phyloP scores from a whole-genome alignment of 768 basidiomycete genomes.

The Aureoboletus auriporus region DNA sequence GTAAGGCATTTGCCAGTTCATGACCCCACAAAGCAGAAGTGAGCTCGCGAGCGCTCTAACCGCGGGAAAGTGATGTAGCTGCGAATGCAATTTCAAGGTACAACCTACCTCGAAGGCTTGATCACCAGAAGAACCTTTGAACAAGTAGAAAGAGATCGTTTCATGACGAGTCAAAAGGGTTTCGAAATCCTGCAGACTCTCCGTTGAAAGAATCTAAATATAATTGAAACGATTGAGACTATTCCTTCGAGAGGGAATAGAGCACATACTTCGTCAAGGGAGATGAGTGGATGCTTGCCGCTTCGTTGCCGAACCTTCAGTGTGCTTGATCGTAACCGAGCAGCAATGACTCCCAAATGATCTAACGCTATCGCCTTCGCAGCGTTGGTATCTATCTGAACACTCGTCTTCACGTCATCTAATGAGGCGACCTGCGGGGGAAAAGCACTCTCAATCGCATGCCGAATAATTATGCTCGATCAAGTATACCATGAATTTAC shows the following conservation, averaged over 20 bases:
- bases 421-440: constrained; percentile 65
- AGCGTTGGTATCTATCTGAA: constrained; percentile 70
- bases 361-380: constrained; percentile 89
- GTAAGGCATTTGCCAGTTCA: constrained; percentile 71
- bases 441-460: not conserved
- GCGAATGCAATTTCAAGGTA: not conserved
- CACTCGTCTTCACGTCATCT: constrained; percentile 72
- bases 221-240: not conserved
- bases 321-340: constrained; percentile 62
- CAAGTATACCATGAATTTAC: constrained; percentile 74
- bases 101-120: constrained; percentile 72
- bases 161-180: constrained; percentile 59
- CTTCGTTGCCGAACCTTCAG: constrained; percentile 35
- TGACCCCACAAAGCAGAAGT: constrained; percentile 77
- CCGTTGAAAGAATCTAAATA: constrained; percentile 48
- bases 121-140: constrained; percentile 70
- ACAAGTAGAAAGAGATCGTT: constrained; percentile 62
- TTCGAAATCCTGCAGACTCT: constrained; percentile 51
- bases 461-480: not conserved
- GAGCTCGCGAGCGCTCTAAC: constrained; percentile 77
- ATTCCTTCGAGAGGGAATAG: not conserved
- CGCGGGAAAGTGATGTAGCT: constrained; percentile 1
- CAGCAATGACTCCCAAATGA: constrained; percentile 90
- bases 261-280: constrained; percentile 66
- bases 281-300: constrained; percentile 39